Percentiles rank a stretch among this genome's conserved stretches.
Evolutionary conservation across 768 basidiomycete species (phyloP).

Genomic region (Termitomyces sp.): DNA sequence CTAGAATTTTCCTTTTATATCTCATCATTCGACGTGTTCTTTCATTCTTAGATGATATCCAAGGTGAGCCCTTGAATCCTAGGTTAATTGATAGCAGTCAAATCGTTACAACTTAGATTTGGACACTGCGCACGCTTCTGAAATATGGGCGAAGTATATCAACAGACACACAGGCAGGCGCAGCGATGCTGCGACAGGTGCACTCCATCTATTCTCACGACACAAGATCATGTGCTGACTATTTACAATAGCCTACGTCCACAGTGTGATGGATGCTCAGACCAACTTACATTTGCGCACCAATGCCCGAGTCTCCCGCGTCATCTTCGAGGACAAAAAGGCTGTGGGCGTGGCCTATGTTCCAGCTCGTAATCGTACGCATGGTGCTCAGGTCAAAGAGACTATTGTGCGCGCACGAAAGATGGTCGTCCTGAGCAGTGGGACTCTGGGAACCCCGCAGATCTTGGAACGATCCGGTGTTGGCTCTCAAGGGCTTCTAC

Average conservation of each 20-base stretch:
- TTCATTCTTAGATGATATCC: conserved; percentile 50
- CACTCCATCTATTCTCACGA: not conserved
- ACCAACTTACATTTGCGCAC: conserved; percentile 60
- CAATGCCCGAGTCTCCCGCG: conserved; percentile 61
- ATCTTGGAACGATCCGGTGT: conserved; percentile 73
- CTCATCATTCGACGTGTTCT: not conserved
- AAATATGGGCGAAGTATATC: conserved; percentile 77
- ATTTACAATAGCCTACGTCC: conserved; percentile 46
- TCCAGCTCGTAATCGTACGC: conserved; percentile 51
- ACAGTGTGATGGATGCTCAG: conserved; percentile 67
- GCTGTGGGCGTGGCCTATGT: conserved; percentile 71
- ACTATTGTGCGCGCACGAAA: conserved; percentile 64
- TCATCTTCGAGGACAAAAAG: conserved; percentile 68
- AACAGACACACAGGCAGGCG: conserved; percentile 68
- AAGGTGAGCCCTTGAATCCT: conserved; percentile 27
- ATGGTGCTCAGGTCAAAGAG: conserved; percentile 46
- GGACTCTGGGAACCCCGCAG: conserved; percentile 67
- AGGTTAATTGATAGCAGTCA: not conserved
- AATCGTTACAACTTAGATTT: conserved; percentile 33
- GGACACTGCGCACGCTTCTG: conserved; percentile 52
- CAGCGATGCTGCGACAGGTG: conserved; percentile 66
- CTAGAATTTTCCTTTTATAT: not conserved
- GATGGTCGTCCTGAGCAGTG: conserved; percentile 58
- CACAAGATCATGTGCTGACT: not conserved
- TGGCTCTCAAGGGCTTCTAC: conserved; percentile 46